Evolutionary conservation across 2,329 filamentous ascomycete genomes (phyloP).

Genomic region (Didymella exigua): DNA sequence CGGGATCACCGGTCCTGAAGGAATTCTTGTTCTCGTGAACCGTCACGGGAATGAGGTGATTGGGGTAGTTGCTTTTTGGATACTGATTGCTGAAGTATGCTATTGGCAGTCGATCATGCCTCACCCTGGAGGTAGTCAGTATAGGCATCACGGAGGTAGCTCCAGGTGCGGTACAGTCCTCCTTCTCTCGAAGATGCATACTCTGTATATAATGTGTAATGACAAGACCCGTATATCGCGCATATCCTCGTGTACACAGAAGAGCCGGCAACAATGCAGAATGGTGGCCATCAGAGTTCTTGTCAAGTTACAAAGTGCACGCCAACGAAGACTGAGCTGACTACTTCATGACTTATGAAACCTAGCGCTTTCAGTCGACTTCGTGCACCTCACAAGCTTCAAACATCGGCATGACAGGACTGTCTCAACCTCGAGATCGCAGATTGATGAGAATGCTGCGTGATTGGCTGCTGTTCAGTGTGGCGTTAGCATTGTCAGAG

Average conservation of each 20-base stretch:
- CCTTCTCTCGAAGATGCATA: neutral
- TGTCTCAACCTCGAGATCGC: slow-evolving; percentile 2
- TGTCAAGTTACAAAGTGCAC: neutral
- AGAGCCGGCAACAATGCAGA: neutral
- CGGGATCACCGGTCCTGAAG: slow-evolving; percentile 86
- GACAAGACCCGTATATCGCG: neutral
- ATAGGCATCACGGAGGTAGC: neutral
- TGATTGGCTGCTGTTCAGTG: slow-evolving; percentile 25
- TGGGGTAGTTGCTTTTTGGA: neutral
- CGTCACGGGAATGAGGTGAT: neutral
- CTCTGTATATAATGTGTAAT: slow-evolving; percentile 10
- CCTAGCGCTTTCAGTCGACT: neutral
- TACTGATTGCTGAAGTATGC: neutral
- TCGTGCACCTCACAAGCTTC: neutral
- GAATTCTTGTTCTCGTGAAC: slow-evolving; percentile 76
- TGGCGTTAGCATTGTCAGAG: slow-evolving; percentile 27
- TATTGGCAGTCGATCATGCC: neutral
- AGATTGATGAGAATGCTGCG: neutral
- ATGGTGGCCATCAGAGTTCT: too few species aligned
- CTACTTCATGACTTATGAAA: neutral
- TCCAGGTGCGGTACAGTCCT: neutral
- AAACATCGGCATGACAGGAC: neutral
- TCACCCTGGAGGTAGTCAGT: neutral
- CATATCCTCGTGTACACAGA: neutral
- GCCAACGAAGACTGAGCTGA: neutral